Conservation (phyloP, 202 grass and related monocot species). For the Brachypodium distachyon region DNA sequence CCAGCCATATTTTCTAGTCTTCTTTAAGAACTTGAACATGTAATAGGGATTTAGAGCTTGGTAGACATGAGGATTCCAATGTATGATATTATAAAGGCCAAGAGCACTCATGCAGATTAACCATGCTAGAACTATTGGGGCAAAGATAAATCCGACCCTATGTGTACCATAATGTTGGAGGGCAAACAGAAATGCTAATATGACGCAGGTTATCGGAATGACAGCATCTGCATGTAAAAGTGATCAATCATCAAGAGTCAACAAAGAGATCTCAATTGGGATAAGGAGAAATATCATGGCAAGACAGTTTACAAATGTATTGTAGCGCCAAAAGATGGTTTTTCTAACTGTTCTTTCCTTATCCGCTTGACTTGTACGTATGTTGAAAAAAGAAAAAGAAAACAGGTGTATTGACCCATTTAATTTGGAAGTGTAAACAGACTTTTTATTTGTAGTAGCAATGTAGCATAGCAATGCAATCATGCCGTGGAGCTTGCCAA, state of each 20-base stretch:
- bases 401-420: not conserved
- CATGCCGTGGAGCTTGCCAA: too few species aligned
- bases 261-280: not conserved
- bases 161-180: slow-evolving; percentile 96
- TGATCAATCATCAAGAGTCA: not conserved
- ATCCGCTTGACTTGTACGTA: not conserved
- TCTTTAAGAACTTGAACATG: slow-evolving; percentile 97
- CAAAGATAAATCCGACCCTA: slow-evolving; percentile 81
- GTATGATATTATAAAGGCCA: slow-evolving; percentile 86
- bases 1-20: slow-evolving; percentile 94
- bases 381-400: not conserved
- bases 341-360: not conserved
- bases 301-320: not conserved
- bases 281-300: not conserved
- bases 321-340: not conserved
- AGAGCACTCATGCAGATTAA: slow-evolving; percentile 80
- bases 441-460: not conserved
- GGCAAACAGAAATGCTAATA: slow-evolving; percentile 83
- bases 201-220: slow-evolving; percentile 89
- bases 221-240: slow-evolving; percentile 73
- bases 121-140: slow-evolving; percentile 93
- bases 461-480: too few species aligned
- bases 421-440: not conserved
- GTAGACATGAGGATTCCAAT: slow-evolving; percentile 91
- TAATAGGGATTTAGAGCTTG: slow-evolving; percentile 83